These are phyloP conservation scores for Aspergillus terreus DNA, from an alignment of 2,329 filamentous ascomycete species.

Conservation along the genomic window DNA sequence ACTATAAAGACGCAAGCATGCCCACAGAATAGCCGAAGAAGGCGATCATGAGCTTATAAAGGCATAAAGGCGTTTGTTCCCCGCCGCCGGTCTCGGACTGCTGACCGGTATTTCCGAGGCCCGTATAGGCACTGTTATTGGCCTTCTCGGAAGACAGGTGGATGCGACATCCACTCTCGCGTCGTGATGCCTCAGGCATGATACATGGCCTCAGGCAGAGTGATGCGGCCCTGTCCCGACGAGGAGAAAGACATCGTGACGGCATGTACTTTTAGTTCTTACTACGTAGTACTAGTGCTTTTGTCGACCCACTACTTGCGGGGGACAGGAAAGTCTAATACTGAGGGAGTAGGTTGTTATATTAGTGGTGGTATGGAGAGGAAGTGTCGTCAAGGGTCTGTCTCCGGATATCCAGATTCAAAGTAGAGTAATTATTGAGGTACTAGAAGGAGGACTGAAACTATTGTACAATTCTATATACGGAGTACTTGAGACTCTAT, in stretches of 20 bases:
- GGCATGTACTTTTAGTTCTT: background rate
- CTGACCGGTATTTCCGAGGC: constrained; percentile 11
- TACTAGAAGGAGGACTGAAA: too few species aligned
- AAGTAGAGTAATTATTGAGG: too few species aligned
- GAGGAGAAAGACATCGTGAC: background rate
- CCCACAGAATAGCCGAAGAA: constrained; percentile 6
- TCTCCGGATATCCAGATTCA: background rate
- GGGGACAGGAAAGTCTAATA: constrained; percentile 1
- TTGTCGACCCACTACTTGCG: background rate
- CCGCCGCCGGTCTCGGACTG: constrained; percentile 14
- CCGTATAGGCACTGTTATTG: constrained; percentile 7
- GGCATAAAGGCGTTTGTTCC: background rate
- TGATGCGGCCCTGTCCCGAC: background rate
- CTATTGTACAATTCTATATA: too few species aligned
- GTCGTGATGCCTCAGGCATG: background rate
- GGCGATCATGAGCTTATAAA: constrained; percentile 1
- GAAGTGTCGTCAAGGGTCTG: too few species aligned
- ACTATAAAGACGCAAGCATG: background rate
- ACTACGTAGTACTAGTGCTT: background rate
- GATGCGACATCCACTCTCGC: background rate
- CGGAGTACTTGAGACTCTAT: too few species aligned
- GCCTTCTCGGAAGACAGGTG: constrained; percentile 13
- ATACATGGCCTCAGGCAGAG: background rate
- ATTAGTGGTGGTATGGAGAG: too few species aligned
- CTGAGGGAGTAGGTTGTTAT: too few species aligned